Evolutionary conservation across 345 rosid genomes (phyloP), one percentile per base, ranked within the genome.

Genomic region (Hibiscus trionum): DNA sequence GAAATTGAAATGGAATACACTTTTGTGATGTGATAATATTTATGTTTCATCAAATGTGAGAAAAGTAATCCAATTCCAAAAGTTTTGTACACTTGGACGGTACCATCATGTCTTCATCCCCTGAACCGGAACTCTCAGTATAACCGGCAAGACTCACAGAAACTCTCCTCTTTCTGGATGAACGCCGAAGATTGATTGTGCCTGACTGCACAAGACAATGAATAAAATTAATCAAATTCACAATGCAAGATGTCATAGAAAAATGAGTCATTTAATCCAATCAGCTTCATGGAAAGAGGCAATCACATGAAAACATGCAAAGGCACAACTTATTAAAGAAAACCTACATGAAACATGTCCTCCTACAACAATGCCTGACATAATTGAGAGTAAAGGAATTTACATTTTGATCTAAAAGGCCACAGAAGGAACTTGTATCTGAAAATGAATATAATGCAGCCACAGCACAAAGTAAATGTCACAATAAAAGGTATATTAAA

Each of bases 51-150:
- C n/a, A 70, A 65, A 60, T 69, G 11, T 7, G 10, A 61, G 24
- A 46, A 37, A 72, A 39, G 55, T 8, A 21, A 35, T 21, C 52
- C 24, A 68, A 27, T 68, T 49, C 39, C 56, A 52, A 53, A 50
- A 58, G 2, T 21, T 39, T 42, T 24, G 19, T 29, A 29, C 31
- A 19, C 19, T 60, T 29, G 64, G 39, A 29, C 1, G 4, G 39
- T 47, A 92, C 99, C 98, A 88, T 94, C 77, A 92, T 72, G 77
- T 90, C 97, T 80, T 84, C 96, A 80, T 92, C 99, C 80, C 89
- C 97, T 71, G 90, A 88, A 73, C 97, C 99, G 52, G 97, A 95
- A 84, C 92, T 90, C 75, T 87, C 90, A 11, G 92, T 88, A 79
- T 82, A 95, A 80, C 71, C 96, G 42, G 85, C 91, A 65, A 90